Evolutionary conservation across 352 stramenopile genomes (phyloP).

Genomic region (Phytopythium mirpurense): DNA sequence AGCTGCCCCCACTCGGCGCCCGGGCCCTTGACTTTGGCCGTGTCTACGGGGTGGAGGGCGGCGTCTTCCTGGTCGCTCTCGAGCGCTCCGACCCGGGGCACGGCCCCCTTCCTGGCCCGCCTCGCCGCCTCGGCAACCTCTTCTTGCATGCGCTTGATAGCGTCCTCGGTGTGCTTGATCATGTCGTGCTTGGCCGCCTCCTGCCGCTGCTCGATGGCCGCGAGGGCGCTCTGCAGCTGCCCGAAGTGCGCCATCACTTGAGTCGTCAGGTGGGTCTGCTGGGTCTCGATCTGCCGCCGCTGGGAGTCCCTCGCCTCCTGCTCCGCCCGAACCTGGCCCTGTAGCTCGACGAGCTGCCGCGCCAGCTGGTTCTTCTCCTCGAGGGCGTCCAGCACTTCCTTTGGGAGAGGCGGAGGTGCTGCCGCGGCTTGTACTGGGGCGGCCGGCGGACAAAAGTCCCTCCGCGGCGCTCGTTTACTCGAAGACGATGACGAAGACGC

Average conservation of each 20-base stretch:
- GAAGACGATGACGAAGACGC: conserved; percentile 9
- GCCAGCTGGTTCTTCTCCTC: conserved; percentile 55
- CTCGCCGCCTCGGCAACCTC: conserved; percentile 26
- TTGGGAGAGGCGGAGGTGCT: conserved; percentile 12
- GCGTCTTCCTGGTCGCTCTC: conserved; percentile 39
- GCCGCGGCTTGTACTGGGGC: not conserved
- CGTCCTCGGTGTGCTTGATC: conserved; percentile 54
- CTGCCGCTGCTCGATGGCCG: conserved; percentile 65
- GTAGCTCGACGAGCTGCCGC: conserved; percentile 48
- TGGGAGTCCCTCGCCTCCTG: conserved; percentile 43
- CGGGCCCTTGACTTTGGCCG: conserved; percentile 7
- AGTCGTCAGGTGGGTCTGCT: conserved; percentile 45
- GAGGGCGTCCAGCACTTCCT: conserved; percentile 39
- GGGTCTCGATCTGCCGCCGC: conserved; percentile 30
- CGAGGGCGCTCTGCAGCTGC: conserved; percentile 48
- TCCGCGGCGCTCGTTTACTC: conserved; percentile 6
- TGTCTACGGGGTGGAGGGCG: conserved; percentile 1
- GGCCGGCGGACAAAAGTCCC: not conserved
- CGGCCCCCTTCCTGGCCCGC: conserved; percentile 6
- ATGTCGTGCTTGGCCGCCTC: conserved; percentile 58
- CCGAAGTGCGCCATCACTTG: conserved; percentile 55
- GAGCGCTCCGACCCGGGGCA: conserved; percentile 31
- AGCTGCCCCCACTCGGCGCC: conserved; percentile 25
- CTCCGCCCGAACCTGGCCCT: conserved; percentile 46
- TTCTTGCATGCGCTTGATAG: conserved; percentile 33